These are phyloP conservation scores for Linum lewisii DNA, from an alignment of 345 rosid species.

Conservation along the genomic window DNA sequence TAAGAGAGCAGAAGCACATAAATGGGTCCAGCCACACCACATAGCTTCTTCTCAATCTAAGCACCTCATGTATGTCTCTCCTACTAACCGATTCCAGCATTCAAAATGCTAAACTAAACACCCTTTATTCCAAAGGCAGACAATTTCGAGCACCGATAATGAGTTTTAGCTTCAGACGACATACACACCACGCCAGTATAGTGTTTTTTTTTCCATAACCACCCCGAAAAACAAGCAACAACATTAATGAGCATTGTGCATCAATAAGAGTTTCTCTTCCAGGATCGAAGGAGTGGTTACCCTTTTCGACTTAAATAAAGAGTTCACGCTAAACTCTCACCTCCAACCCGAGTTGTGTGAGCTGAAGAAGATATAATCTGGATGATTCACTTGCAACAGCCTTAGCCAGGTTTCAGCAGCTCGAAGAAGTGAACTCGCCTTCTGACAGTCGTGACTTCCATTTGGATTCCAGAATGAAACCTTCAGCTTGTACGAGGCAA, in stretches of 20 bases:
- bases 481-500: constrained; percentile 73
- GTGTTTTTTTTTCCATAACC: not conserved
- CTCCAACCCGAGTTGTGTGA: constrained; percentile 32
- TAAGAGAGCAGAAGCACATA: not conserved
- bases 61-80: not conserved
- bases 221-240: not conserved
- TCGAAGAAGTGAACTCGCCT: constrained; percentile 42
- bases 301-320: too few relatives aligned
- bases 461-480: constrained; percentile 60
- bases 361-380: constrained; percentile 62
- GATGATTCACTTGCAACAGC: constrained; percentile 58
- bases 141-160: constrained; percentile 4
- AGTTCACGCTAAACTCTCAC: not conserved
- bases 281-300: constrained; percentile 5
- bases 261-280: constrained; percentile 12
- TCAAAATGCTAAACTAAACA: not conserved
- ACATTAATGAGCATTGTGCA: constrained; percentile 2
- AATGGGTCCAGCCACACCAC: not conserved
- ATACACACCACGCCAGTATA: not conserved
- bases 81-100: not conserved
- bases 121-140: not conserved
- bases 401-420: constrained; percentile 73
- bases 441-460: constrained; percentile 40
- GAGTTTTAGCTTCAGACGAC: not conserved
- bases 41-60: not conserved